Conservation (phyloP, 257 asterid species). For the Solanum commersonii region DNA sequence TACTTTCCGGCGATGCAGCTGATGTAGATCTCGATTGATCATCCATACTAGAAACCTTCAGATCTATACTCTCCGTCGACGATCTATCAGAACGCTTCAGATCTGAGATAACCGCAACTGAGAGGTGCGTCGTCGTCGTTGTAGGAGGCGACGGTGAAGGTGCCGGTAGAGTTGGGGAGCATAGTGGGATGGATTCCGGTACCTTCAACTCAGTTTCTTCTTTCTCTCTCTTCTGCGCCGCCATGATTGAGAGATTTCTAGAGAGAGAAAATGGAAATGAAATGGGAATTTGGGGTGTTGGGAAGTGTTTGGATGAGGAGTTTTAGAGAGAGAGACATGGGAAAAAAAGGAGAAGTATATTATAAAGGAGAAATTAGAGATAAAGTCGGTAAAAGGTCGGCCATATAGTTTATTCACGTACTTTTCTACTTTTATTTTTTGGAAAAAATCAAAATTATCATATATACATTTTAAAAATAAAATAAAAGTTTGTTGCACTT, state of each 20-base stretch:
- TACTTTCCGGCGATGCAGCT: background rate
- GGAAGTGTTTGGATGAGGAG: background rate
- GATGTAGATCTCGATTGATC: background rate
- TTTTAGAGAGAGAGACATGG: background rate
- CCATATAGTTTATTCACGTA: background rate
- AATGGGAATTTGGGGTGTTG: background rate
- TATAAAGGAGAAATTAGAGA: background rate
- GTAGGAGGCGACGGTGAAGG: conserved; percentile 27
- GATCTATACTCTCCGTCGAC: background rate
- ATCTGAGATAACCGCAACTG: conserved; percentile 18
- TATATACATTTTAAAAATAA: background rate
- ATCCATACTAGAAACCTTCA: background rate
- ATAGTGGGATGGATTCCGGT: conserved; percentile 46
- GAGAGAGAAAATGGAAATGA: background rate
- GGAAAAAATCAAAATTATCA: background rate
- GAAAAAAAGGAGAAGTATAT: background rate
- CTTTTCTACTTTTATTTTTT: fast-evolving
- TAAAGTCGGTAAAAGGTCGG: conserved; percentile 3
- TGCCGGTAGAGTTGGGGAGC: conserved; percentile 20
- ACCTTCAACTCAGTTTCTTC: conserved; percentile 71
- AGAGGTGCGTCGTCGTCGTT: background rate
- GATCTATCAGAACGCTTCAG: background rate
- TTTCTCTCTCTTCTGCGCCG: conserved; percentile 71
- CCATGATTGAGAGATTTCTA: conserved; percentile 23
- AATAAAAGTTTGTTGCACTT: background rate